phyloP scores from a whole-genome alignment of 371 early-diverging fungal genomes.

The Funneliformis caledonium region DNA sequence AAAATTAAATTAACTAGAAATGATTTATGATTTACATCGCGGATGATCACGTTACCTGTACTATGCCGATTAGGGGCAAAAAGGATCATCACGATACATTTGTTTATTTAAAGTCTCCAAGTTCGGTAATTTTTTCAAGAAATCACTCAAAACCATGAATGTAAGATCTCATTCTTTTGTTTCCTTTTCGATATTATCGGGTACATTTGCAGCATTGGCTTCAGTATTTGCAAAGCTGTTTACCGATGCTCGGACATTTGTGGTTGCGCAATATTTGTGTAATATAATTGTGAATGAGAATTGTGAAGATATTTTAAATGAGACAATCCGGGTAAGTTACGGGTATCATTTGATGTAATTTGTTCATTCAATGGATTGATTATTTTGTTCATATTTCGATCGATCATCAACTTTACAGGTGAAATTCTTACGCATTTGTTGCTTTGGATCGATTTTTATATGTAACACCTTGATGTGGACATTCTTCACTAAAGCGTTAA shows the following conservation, averaged over 20 bases:
- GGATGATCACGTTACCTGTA: too few relatives aligned
- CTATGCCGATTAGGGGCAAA: too few relatives aligned
- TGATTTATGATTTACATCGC: too few relatives aligned
- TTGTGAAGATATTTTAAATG: background rate
- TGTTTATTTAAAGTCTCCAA: too few relatives aligned
- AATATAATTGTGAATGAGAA: background rate
- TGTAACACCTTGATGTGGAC: slow-evolving; percentile 86
- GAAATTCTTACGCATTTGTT: slow-evolving; percentile 53
- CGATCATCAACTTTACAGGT: slow-evolving; percentile 39
- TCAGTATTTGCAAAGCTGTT: slow-evolving; percentile 81
- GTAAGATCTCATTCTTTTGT: slow-evolving; percentile 42
- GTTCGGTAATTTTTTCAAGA: too few relatives aligned
- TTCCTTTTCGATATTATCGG: slow-evolving; percentile 61
- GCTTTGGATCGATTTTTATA: slow-evolving; percentile 62
- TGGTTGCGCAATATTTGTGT: slow-evolving; percentile 27
- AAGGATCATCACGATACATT: too few relatives aligned
- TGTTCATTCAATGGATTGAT: background rate
- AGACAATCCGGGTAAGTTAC: background rate
- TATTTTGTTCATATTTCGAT: background rate
- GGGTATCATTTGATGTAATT: background rate
- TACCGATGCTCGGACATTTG: slow-evolving; percentile 58
- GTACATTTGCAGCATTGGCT: slow-evolving; percentile 72
- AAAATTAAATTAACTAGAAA: too few relatives aligned
- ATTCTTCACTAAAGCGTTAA: slow-evolving; percentile 77
- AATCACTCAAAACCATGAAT: background rate